phyloP scores from a whole-genome alignment of 352 stramenopile species.

The Peronospora destructor region DNA sequence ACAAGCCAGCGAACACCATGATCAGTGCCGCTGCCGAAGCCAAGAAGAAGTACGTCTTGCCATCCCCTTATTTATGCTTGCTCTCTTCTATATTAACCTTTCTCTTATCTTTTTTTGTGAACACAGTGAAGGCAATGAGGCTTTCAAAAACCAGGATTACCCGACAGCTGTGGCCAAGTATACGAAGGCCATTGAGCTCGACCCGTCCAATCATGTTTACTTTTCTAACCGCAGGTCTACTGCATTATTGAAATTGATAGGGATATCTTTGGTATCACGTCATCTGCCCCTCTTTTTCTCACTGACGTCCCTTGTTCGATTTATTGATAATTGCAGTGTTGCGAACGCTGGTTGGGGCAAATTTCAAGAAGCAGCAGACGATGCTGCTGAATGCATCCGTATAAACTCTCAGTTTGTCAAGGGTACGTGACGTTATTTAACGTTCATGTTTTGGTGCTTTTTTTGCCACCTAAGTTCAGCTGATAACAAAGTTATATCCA shows the following conservation, averaged over 20 bases:
- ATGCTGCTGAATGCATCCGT: slow-evolving; percentile 85
- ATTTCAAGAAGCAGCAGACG: slow-evolving; percentile 79
- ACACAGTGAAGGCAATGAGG: slow-evolving; percentile 88
- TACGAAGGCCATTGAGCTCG: slow-evolving; percentile 86
- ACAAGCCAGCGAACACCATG: slow-evolving; percentile 23
- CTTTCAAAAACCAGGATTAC: slow-evolving; percentile 91
- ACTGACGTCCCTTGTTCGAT: slow-evolving; percentile 1
- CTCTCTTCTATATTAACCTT: not conserved
- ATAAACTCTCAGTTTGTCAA: slow-evolving; percentile 93
- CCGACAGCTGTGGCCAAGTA: slow-evolving; percentile 88
- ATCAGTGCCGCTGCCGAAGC: slow-evolving; percentile 65
- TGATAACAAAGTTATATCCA: slow-evolving; percentile 14
- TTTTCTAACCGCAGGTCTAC: slow-evolving; percentile 88
- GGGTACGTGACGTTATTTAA: slow-evolving; percentile 26
- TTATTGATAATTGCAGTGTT: slow-evolving; percentile 32
- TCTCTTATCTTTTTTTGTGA: not conserved
- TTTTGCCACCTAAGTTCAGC: no score
- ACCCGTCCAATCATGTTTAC: slow-evolving; percentile 89
- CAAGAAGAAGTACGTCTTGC: slow-evolving; percentile 66
- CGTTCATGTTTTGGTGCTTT: no score
- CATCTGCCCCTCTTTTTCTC: not conserved
- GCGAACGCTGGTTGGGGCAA: slow-evolving; percentile 57
- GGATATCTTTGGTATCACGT: not conserved
- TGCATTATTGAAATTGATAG: not conserved
- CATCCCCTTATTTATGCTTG: not conserved